A percentile compares a stretch with the other conserved stretches of the same genome.
These are phyloP conservation scores for Clavariopsis aquatica DNA, from an alignment of 495 filamentous ascomycete species.

Conservation along the genomic window DNA sequence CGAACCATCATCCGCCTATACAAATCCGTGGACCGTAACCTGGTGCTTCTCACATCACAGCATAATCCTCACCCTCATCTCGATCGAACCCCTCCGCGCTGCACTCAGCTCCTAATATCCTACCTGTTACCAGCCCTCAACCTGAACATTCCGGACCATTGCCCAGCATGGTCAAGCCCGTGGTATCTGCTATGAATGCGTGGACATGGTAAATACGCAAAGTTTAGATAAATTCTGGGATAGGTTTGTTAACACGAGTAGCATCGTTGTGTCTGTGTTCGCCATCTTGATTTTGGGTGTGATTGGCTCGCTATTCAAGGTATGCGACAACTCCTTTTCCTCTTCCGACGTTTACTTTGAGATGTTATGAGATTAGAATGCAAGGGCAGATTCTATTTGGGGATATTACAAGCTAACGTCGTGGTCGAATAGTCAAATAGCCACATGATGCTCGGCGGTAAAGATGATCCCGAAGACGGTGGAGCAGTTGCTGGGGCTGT, in stretches of 20 bases:
- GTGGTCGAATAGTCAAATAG: slow-evolving; percentile 58
- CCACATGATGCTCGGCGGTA: slow-evolving; percentile 75
- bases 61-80: too few species aligned
- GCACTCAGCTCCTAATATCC: slow-evolving; percentile 19
- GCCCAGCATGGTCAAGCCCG: slow-evolving; percentile 76
- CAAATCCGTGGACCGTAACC: not conserved
- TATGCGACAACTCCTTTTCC: slow-evolving; percentile 44
- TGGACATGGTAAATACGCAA: slow-evolving; percentile 73
- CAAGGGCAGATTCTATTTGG: not conserved
- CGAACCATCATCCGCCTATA: not conserved
- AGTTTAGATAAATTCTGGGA: not conserved
- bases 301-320: slow-evolving; percentile 76
- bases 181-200: slow-evolving; percentile 85
- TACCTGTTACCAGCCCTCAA: not conserved
- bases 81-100: too few species aligned
- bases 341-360: too few species aligned
- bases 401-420: slow-evolving; percentile 24
- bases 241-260: slow-evolving; percentile 41
- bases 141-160: not conserved
- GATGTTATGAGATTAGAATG: too few species aligned
- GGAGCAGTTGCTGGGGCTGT: slow-evolving; percentile 76
- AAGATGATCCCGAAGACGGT: slow-evolving; percentile 67
- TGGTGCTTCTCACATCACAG: not conserved
- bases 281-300: slow-evolving; percentile 85
- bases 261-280: slow-evolving; percentile 83